Evolutionary conservation across 371 early-diverging fungal species (phyloP).

Genomic region (Hamiltosporidium tvaerminnensis): DNA sequence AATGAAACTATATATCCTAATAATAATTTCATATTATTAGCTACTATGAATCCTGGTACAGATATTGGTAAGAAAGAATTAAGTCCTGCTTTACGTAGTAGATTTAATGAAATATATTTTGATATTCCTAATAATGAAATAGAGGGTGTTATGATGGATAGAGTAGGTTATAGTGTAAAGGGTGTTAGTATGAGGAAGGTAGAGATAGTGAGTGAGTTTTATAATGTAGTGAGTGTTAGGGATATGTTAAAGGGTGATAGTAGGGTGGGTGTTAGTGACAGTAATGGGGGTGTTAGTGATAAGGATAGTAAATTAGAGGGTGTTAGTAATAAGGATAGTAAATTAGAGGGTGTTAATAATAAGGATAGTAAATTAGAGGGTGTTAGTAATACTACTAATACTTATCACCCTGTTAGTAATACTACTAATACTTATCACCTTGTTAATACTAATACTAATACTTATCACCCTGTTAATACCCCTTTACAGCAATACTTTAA

Average conservation of each 20-base stretch:
- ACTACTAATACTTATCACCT: too few relatives aligned
- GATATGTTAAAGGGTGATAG: neutral
- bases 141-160: conserved; percentile 1
- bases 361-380: too few relatives aligned
- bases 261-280: too few relatives aligned
- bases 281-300: too few relatives aligned
- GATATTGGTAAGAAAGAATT: conserved; percentile 98
- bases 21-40: conserved; percentile 71
- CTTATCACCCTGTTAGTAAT: too few relatives aligned
- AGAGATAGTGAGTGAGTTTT: neutral
- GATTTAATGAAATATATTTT: conserved; percentile 87
- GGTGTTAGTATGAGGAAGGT: conserved; percentile 63
- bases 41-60: conserved; percentile 99
- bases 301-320: too few relatives aligned
- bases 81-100: conserved; percentile 89
- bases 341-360: too few relatives aligned
- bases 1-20: conserved; percentile 61
- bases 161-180: conserved; percentile 61
- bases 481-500: too few relatives aligned
- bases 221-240: neutral
- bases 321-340: too few relatives aligned
- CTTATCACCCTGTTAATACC: too few relatives aligned
- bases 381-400: too few relatives aligned
- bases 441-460: too few relatives aligned
- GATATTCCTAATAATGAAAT: conserved; percentile 21